Evolutionary conservation across 192 early-diverging fungal genomes (phyloP), one percentile per base, ranked within the genome.

Genomic region (Coemansia sp.): DNA sequence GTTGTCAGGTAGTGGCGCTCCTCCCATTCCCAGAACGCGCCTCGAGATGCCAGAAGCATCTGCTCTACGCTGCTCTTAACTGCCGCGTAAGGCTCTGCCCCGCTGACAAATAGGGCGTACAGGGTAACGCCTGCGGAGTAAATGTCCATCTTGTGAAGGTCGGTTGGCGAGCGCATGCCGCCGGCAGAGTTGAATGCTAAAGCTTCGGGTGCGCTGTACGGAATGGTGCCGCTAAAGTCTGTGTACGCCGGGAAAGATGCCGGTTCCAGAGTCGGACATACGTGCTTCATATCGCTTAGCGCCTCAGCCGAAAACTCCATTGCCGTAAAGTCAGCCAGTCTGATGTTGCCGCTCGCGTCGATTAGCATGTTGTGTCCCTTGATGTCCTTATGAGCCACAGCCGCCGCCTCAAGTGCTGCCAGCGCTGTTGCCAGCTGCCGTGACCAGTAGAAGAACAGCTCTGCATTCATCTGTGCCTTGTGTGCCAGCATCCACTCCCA

Each of bases 11-110:
- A 62, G 23, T 80, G 66, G 0, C 71, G 66, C 55, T 80, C 70
- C 63, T 85, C 85, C 74, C 78, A 83, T 18, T 76, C 67, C 85
- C 85, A 86, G 53, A 86, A 86, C 6, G 83, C 85, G 40, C 85
- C 85, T 55, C 78, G 83, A 10, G 73, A 67, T 18, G 84, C 80
- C 56, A 80, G 62, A 15, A 83, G 76, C 64, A 86, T 80, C 69
- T 84, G 81, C 67, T 86, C 85, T 10, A 85, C 71, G n/a, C 73
- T 62, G 48, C 76, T 83, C 52, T 82, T 81, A 13, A 83, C 65
- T 15, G 72, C 74, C 50, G 78, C 71, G 52, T 81, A 86, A 0
- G 85, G 85, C 46, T 84, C 83, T 19, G 71, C 70, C 0, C 81
- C 85, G 34, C 75, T 78, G 51, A 86, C 62, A 61, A 82, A 82